A percentile compares a stretch with the other conserved stretches of the same genome.
These are phyloP conservation scores for Lichtheimia hyalospora DNA, from an alignment of 371 early-diverging fungal genomes.

Conservation along the genomic window DNA sequence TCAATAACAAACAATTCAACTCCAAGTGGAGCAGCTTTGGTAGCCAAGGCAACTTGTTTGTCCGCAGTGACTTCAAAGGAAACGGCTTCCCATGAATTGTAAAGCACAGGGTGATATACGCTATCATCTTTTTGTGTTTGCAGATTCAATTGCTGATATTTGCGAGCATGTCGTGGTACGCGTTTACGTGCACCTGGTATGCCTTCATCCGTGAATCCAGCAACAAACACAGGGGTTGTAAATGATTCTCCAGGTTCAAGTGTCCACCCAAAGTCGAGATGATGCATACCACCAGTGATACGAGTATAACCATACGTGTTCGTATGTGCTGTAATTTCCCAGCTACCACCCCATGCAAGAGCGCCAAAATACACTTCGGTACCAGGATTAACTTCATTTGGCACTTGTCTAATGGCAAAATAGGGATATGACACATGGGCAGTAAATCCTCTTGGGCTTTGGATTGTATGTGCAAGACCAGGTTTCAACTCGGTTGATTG, in stretches of 20 bases:
- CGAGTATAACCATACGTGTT: conserved; percentile 22
- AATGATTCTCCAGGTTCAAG: conserved; percentile 13
- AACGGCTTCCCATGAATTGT: conserved; percentile 50
- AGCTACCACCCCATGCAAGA: conserved; percentile 43
- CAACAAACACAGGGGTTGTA: conserved; percentile 25
- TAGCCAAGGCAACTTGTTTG: conserved; percentile 25
- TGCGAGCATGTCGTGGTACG: conserved; percentile 23
- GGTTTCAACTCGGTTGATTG: conserved; percentile 22
- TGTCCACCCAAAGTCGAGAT: conserved; percentile 28
- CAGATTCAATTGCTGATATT: conserved; percentile 9
- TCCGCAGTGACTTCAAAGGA: conserved; percentile 29
- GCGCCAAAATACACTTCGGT: conserved; percentile 39
- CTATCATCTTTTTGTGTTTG: conserved; percentile 8
- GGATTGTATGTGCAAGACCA: conserved; percentile 23
- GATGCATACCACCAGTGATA: conserved; percentile 37
- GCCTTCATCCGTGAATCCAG: conserved; percentile 31
- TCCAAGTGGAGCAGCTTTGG: conserved; percentile 33
- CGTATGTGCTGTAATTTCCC: conserved; percentile 30
- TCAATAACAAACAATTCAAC: conserved; percentile 51
- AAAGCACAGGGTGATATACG: conserved; percentile 30
- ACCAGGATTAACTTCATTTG: conserved; percentile 14
- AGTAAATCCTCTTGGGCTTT: conserved; percentile 36
- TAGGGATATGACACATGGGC: conserved; percentile 41
- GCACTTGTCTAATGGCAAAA: conserved; percentile 30
- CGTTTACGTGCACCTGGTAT: conserved; percentile 34